Conservation (phyloP, 2,329 filamentous ascomycete species). For the Chaetothyriales sp. region DNA sequence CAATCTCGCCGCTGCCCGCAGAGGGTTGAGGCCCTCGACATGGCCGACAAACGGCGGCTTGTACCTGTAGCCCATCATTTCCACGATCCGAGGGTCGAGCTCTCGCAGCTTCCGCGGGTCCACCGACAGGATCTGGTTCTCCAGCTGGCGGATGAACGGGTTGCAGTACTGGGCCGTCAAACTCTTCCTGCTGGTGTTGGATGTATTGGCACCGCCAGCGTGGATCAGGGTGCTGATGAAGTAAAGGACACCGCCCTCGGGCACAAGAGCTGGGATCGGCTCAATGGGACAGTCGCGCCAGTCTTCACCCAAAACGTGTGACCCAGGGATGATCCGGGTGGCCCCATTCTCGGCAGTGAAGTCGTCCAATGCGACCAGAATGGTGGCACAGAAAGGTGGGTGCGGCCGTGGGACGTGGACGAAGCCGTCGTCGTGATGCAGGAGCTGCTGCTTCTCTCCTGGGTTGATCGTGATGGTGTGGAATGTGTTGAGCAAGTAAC, state of each 20-base stretch:
- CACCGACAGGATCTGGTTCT: slow-evolving; percentile 22
- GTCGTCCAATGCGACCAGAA: slow-evolving; percentile 20
- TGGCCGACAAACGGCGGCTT: slow-evolving; percentile 22
- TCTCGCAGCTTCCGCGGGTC: slow-evolving; percentile 20
- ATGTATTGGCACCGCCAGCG: slow-evolving; percentile 23
- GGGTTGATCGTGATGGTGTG: slow-evolving; percentile 27
- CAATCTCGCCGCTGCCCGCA: slow-evolving; percentile 19
- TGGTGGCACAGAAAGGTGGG: slow-evolving; percentile 21
- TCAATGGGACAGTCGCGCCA: slow-evolving; percentile 18
- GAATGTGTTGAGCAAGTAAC: slow-evolving; percentile 23
- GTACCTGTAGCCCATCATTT: slow-evolving; percentile 24
- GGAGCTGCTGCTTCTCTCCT: slow-evolving; percentile 21
- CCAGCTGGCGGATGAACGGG: slow-evolving; percentile 24
- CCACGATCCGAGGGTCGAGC: slow-evolving; percentile 20
- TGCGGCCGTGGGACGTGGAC: slow-evolving; percentile 23
- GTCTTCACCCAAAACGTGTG: slow-evolving; percentile 23
- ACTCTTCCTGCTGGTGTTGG: slow-evolving; percentile 20
- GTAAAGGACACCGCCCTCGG: slow-evolving; percentile 25
- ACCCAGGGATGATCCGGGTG: slow-evolving; percentile 24
- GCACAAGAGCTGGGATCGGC: slow-evolving; percentile 22
- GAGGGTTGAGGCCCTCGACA: slow-evolving; percentile 20
- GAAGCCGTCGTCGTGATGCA: slow-evolving; percentile 25
- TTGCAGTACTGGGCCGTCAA: slow-evolving; percentile 30
- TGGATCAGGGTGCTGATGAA: slow-evolving; percentile 26
- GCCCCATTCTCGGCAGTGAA: slow-evolving; percentile 18